These are phyloP conservation scores for Nothopassalora personata DNA, from an alignment of 2,329 filamentous ascomycete genomes.

Conservation along the genomic window DNA sequence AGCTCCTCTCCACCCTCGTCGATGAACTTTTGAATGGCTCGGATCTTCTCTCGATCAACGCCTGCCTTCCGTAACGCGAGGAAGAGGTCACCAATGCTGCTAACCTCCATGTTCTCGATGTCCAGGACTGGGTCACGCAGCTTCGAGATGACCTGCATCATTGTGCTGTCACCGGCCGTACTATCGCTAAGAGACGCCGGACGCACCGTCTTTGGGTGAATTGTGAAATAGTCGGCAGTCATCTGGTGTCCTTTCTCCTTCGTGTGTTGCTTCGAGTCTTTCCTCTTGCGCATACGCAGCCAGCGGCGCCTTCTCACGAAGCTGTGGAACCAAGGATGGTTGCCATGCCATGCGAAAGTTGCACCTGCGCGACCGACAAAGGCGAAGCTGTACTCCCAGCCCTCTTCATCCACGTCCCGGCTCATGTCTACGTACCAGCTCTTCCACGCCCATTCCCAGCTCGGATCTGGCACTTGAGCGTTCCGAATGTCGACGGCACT, in stretches of 20 bases:
- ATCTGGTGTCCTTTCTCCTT: slow-evolving; percentile 59
- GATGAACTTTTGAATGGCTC: slow-evolving; percentile 77
- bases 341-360: slow-evolving; percentile 67
- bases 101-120: slow-evolving; percentile 49
- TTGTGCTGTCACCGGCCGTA: slow-evolving; percentile 15
- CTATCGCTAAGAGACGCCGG: slow-evolving; percentile 15
- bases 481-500: slow-evolving; percentile 70
- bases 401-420: slow-evolving; percentile 78
- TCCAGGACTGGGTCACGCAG: slow-evolving; percentile 43
- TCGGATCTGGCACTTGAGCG: slow-evolving; percentile 87
- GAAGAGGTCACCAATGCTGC: slow-evolving; percentile 65
- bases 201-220: slow-evolving; percentile 44
- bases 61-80: slow-evolving; percentile 60
- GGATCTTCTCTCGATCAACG: slow-evolving; percentile 88
- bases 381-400: slow-evolving; percentile 93
- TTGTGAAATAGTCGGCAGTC: slow-evolving; percentile 73
- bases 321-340: slow-evolving; percentile 85
- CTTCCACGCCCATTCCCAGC: slow-evolving; percentile 83
- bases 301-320: slow-evolving; percentile 88
- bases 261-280: slow-evolving; percentile 40
- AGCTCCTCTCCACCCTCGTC: slow-evolving; percentile 70
- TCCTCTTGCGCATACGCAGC: slow-evolving; percentile 73
- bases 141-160: slow-evolving; percentile 11
- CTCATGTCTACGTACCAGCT: slow-evolving; percentile 72
- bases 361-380: slow-evolving; percentile 51